Evolutionary conservation across 441 rosid genomes (phyloP).

Genomic region (Gossypium davidsonii): DNA sequence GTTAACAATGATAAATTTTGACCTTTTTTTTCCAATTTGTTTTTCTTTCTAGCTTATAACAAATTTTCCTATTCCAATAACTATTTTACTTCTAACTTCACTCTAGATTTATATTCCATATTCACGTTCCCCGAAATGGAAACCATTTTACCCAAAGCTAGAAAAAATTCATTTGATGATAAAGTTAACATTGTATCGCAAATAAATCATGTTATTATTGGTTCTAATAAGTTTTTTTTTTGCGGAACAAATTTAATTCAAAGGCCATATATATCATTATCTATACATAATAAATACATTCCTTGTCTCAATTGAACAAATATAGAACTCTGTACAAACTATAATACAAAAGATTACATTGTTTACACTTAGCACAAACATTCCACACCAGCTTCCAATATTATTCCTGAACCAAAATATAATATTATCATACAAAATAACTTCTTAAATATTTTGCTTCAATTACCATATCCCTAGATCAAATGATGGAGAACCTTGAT

Average conservation of each 20-base stretch:
- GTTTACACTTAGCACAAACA: not conserved
- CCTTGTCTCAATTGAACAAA: not conserved
- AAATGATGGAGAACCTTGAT: conserved; percentile 56
- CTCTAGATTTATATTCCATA: no score
- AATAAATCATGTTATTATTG: not conserved
- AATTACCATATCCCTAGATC: conserved; percentile 75
- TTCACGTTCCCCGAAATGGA: no score
- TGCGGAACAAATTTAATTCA: not conserved
- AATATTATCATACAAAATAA: not conserved
- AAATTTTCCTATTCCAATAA: no score
- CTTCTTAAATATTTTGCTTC: not conserved
- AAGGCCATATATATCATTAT: not conserved
- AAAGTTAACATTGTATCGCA: not conserved
- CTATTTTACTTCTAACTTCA: no score
- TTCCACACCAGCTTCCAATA: not conserved
- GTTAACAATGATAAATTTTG: no score
- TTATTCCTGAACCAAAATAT: not conserved
- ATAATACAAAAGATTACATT: not conserved
- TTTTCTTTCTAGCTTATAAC: no score
- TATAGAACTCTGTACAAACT: not conserved
- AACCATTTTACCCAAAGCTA: no score
- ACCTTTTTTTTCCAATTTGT: no score
- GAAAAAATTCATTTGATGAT: no score
- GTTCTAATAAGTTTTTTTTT: not conserved
- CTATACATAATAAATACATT: not conserved